Percentiles rank a stretch among this genome's conserved stretches.
phyloP scores from a whole-genome alignment of 495 filamentous ascomycete genomes.

The Beverwykella pulmonaria region DNA sequence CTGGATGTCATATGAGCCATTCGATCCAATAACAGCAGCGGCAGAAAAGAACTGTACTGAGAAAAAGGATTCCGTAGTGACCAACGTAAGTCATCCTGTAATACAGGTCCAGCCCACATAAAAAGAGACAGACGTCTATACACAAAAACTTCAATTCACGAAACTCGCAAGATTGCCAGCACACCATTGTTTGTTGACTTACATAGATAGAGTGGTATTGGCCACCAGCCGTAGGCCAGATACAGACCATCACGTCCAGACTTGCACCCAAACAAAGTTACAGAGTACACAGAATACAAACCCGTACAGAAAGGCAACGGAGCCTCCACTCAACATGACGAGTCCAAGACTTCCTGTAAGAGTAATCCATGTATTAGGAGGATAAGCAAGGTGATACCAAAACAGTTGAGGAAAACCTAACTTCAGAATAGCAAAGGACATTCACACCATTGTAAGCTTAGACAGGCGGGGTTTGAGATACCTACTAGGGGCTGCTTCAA shows the following conservation, averaged over 20 bases:
- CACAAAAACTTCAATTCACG: not conserved
- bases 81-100: conserved; percentile 10
- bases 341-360: conserved; percentile 17
- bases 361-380: conserved; percentile 8
- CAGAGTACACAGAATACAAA: conserved; percentile 16
- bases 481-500: not conserved
- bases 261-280: conserved; percentile 12
- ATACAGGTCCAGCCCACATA: conserved; percentile 19
- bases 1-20: conserved; percentile 1
- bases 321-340: conserved; percentile 13
- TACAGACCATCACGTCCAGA: conserved; percentile 4
- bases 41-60: conserved; percentile 14
- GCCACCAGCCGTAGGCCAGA: conserved; percentile 14
- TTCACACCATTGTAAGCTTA: conserved; percentile 13
- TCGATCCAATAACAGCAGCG: conserved; percentile 9
- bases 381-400: not conserved
- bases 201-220: conserved; percentile 9
- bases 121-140: not conserved
- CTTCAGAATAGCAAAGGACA: conserved; percentile 14
- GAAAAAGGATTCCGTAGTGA: conserved; percentile 7
- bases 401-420: not conserved
- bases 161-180: not conserved
- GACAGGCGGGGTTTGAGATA: conserved; percentile 13
- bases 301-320: conserved; percentile 13
- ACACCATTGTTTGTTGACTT: not conserved